Base-by-base conservation (phyloP, 305 asterid genomes). In the Rubia balearica region DNA sequence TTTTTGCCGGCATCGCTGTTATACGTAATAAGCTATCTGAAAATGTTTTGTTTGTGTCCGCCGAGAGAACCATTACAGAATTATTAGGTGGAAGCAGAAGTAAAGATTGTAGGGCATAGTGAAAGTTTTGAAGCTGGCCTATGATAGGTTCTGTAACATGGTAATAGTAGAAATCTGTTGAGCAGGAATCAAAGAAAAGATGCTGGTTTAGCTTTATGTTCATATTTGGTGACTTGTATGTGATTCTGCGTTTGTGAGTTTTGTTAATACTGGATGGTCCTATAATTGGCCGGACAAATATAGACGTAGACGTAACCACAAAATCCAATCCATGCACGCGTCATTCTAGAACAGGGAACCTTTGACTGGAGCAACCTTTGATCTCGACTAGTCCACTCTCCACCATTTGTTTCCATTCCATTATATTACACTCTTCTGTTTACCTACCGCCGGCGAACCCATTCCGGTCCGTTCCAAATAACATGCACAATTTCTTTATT, bases 61-160 rank as follows among this genome's bases (percentile, higher is more conserved):
- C 55, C 17, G 8, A 21, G n/a, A 33, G 38, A 33, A 70, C 3
- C 66, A 10, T 57, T 0, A 42, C 27, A 21, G n/a, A 14, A 13
- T 70, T 21, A 16, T 62, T 72, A n/a, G 61, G 27, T 73, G 61
- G 72, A 57, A 57, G 11, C 7, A 43, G 24, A n/a, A 64, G 30
- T 64, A 33, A 12, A 14, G 17, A 42, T 13, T 19, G 6, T 24
- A 8, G 19, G 11, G 7, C 33, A 16, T 8, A 3, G 17, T 7
- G 40, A 6, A 8, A 53, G 57, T 7, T 40, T 12, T 51, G 8
- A 51, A 4, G 55, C 9, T 21, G 76, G 51, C 51, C 19, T 14
- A 21, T 36, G 19, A 41, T 22, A 3, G 9, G 14, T 30, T 24
- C 8, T 30, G 33, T 30, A 30, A 30, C 3, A 1, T 1, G 33